Conservation (phyloP, 805 yeast genomes). For the Debaryomyces tyrocola region DNA sequence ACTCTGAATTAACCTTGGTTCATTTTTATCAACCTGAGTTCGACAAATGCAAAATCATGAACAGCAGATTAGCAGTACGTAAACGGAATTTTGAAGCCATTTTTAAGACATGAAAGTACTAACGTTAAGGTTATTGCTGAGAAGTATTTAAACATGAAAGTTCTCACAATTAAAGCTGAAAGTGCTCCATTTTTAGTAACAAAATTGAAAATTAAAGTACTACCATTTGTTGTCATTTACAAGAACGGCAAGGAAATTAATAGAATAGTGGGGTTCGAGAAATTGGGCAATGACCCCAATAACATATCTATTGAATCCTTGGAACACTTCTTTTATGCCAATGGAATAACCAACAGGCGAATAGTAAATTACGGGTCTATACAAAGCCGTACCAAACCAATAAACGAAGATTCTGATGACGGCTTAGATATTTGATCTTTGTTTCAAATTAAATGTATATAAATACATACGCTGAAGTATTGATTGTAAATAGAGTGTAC, state of each 20-base stretch:
- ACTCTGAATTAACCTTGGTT: slow-evolving; percentile 45
- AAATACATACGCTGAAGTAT: too few relatives aligned
- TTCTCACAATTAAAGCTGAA: slow-evolving; percentile 57
- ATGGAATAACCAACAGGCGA: slow-evolving; percentile 16
- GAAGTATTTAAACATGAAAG: slow-evolving; percentile 55
- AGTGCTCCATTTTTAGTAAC: slow-evolving; percentile 72
- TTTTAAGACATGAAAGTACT: neutral
- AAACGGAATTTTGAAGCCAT: neutral
- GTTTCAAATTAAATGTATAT: too few relatives aligned
- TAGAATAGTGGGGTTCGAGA: slow-evolving; percentile 69
- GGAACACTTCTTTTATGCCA: slow-evolving; percentile 35
- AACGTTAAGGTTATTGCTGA: slow-evolving; percentile 44
- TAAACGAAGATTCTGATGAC: slow-evolving; percentile 9
- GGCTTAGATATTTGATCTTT: slow-evolving; percentile 6
- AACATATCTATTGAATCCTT: slow-evolving; percentile 49
- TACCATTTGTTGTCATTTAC: slow-evolving; percentile 71
- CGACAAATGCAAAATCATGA: slow-evolving; percentile 60
- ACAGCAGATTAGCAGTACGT: slow-evolving; percentile 31
- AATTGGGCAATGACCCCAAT: slow-evolving; percentile 47
- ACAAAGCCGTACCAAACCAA: neutral
- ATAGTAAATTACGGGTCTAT: slow-evolving; percentile 11
- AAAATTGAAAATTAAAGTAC: slow-evolving; percentile 59
- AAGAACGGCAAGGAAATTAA: slow-evolving; percentile 57
- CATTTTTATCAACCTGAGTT: slow-evolving; percentile 67
- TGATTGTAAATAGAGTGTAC: too few relatives aligned